Base-by-base conservation (phyloP, 1,284 basidiomycete species). In the Tausonia pullulans region DNA sequence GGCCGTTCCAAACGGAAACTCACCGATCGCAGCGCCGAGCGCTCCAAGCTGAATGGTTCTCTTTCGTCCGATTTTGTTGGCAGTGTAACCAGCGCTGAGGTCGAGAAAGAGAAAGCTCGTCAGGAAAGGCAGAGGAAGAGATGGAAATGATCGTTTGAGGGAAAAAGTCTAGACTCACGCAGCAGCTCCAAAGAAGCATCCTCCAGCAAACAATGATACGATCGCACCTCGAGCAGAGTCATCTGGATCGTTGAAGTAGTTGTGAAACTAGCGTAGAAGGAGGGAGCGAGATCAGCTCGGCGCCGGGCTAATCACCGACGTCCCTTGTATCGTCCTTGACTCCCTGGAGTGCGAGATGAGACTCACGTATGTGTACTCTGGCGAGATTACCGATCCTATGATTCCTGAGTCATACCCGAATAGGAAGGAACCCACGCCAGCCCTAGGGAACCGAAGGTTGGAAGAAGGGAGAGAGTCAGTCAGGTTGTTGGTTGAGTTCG, bases 331-430 rank as follows among this genome's bases (percentile, higher is more conserved):
- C n/a, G n/a, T n/a, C n/a, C n/a, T n/a, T 14, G 62, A 64, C 62
- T 59, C 58, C 13, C n/a, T 60, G 44, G 39, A 61, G 53, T n/a
- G 41, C 48, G 60, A 53, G 39, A 51, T 50, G 14, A n/a, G n/a
- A n/a, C n/a, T n/a, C n/a, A n/a, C 51, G 40, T 27, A 62, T 2
- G 70, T 71, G 61, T 79, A 78, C 14, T 60, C 58, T 1, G 61
- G 46, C 0, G 82, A 81, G 65, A 85, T 81, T 52, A 85, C 82
- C 0, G 81, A 83, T n/a, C 82, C 78, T 67, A 85, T 84, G 61
- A 85, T 82, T 58, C 82, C 82, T 70, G 81, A 82, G 27, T 50
- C 54, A 61, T 62, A 67, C 58, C 66, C 66, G 58, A 67, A 67
- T 46, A 67, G 66, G 60, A 67, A 67, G 40, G 66, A 67, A 51